Base-by-base conservation (phyloP, 306 rosid genomes). In the Trifolium subterraneum region DNA sequence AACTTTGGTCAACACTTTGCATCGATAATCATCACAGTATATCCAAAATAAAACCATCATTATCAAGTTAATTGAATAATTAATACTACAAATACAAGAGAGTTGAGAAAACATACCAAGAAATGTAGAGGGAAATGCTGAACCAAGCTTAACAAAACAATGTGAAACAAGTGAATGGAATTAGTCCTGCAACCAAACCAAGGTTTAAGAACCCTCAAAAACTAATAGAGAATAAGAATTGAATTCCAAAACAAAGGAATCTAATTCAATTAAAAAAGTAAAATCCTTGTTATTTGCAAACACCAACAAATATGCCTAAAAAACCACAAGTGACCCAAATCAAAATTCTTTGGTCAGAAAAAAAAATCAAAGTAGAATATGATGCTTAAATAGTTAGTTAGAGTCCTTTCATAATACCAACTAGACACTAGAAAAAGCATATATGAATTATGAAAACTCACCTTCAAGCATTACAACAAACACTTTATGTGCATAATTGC, bases 201-300 rank as follows among this genome's bases (percentile, higher is more conserved):
- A 74, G 75, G 27, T 38, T 61, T 18, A 36, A 50, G 67, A 27
- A 36, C 35, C 27, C 47, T 50, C 44, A 27, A 68, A 69, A 78
- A 41, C 29, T 6, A 13, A 8, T 59, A 20, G 27, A 78, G 85
- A 87, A 82, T 71, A 6, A 56, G 90, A 87, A 87, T 87, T 75
- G 52, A 78, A 86, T 89, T 87, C 88, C 67, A 11, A 1, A 27
- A 76, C 72, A 14, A 14, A 70, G 78, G 90, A 85, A 87, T 85
- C 82, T 52, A 74, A 81, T 78, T 80, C 85, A 80, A 74, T 14
- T 27, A 13, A 47, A 72, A 36, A 36, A 68, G 73, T 12, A 42
- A 69, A 64, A 44, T 25, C 79, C 68, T 45, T 64, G 60, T 52
- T 18, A 14, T 45, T 44, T 42, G 25, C 27, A 78, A 60, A 36